These are phyloP conservation scores for Pezizomycotina sp. DNA, from an alignment of 2,329 filamentous ascomycete species.

Conservation along the genomic window DNA sequence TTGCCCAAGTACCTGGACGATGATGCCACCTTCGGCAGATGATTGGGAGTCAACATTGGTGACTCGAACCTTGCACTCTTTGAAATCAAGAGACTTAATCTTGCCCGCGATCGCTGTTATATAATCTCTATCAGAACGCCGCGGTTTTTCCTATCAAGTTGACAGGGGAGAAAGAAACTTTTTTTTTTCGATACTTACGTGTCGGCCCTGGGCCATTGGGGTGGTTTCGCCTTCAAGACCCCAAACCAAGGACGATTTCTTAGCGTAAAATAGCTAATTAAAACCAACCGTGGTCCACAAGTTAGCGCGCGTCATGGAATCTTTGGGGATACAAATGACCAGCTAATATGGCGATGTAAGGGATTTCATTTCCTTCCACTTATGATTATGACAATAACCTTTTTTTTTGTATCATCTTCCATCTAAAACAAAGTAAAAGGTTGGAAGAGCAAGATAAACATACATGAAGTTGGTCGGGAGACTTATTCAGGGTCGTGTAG, in stretches of 20 bases:
- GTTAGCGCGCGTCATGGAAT: too few species aligned
- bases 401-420: not conserved
- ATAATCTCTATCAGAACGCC: slow-evolving; percentile 48
- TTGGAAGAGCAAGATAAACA: slow-evolving; percentile 22
- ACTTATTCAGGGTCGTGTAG: slow-evolving; percentile 93
- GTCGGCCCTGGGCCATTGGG: slow-evolving; percentile 69
- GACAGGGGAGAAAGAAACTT: not conserved
- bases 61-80: slow-evolving; percentile 95
- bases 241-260: slow-evolving; percentile 86
- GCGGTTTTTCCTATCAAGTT: not conserved
- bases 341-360: too few species aligned
- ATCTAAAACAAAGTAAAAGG: not conserved
- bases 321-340: too few species aligned
- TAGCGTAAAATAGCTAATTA: slow-evolving; percentile 76
- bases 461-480: slow-evolving; percentile 74
- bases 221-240: slow-evolving; percentile 81
- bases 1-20: slow-evolving; percentile 96
- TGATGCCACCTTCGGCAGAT: slow-evolving; percentile 68
- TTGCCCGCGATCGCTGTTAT: slow-evolving; percentile 77
- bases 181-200: slow-evolving; percentile 44
- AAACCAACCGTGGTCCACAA: slow-evolving; percentile 18
- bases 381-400: too few species aligned
- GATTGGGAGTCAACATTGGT: slow-evolving; percentile 95
- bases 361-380: too few species aligned
- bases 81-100: slow-evolving; percentile 86